Percentiles rank a stretch among this genome's conserved stretches.
Evolutionary conservation across 345 rosid species (phyloP).

Genomic region (Chamaenerion angustifolium): DNA sequence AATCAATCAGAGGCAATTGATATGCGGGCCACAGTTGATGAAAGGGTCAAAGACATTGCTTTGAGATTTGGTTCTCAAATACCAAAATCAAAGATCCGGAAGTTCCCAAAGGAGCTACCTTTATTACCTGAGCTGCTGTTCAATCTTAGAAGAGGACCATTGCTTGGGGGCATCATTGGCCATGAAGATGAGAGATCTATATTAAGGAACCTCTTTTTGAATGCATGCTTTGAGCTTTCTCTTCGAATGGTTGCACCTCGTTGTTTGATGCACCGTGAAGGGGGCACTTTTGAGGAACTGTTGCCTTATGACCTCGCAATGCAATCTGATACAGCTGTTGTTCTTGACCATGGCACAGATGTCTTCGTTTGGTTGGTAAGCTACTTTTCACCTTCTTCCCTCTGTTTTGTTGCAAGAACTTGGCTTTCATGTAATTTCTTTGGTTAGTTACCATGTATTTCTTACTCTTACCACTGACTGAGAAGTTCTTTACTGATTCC

Average conservation of each 20-base stretch:
- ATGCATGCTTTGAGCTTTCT: slow-evolving; percentile 86
- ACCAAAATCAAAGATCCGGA: slow-evolving; percentile 66
- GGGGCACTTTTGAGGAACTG: slow-evolving; percentile 91
- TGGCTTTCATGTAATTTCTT: no score
- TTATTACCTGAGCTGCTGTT: slow-evolving; percentile 72
- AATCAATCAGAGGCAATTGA: slow-evolving; percentile 49
- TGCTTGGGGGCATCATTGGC: slow-evolving; percentile 89
- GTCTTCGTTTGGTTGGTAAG: slow-evolving; percentile 97
- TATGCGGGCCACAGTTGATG: slow-evolving; percentile 66
- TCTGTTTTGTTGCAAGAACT: slow-evolving; percentile 1
- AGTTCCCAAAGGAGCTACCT: slow-evolving; percentile 78
- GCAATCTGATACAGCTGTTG: slow-evolving; percentile 96
- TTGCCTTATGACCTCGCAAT: slow-evolving; percentile 84
- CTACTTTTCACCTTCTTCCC: slow-evolving; percentile 5
- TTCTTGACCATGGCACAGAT: slow-evolving; percentile 96
- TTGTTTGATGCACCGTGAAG: slow-evolving; percentile 90
- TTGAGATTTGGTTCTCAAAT: slow-evolving; percentile 69
- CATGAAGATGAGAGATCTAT: slow-evolving; percentile 97
- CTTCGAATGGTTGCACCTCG: slow-evolving; percentile 93
- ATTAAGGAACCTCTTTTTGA: slow-evolving; percentile 68
- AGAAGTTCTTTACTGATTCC: no score
- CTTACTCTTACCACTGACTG: no score
- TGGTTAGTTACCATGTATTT: no score
- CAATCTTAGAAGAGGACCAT: slow-evolving; percentile 86
- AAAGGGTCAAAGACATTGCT: slow-evolving; percentile 84